phyloP scores from a whole-genome alignment of 371 early-diverging fungal species.

The Conidiobolus coronatus region DNA sequence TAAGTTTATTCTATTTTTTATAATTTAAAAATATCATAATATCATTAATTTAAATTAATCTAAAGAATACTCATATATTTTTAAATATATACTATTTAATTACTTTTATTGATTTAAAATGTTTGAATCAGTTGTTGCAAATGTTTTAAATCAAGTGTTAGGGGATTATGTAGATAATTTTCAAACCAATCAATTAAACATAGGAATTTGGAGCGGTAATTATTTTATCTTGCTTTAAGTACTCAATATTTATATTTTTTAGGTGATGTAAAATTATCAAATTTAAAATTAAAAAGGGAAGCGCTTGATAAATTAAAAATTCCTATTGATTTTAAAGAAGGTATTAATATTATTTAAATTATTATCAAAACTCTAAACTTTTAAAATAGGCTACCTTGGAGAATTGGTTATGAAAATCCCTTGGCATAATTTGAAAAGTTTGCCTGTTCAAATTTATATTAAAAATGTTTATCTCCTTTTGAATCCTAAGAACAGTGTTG shows the following conservation, averaged over 20 bases:
- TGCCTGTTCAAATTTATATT: conserved; percentile 70
- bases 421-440: conserved; percentile 87
- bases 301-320: conserved; percentile 83
- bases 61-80: too few species aligned
- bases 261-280: conserved; percentile 89
- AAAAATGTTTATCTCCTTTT: conserved; percentile 77
- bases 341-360: conserved; percentile 14
- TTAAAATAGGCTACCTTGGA: conserved; percentile 60
- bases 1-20: too few species aligned
- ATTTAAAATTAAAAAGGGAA: conserved; percentile 67
- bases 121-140: conserved; percentile 79
- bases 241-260: neutral
- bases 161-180: conserved; percentile 92
- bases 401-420: conserved; percentile 81
- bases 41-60: too few species aligned
- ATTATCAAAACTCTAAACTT: neutral
- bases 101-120: conserved; percentile 15
- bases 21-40: too few species aligned
- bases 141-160: conserved; percentile 70
- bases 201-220: conserved; percentile 91
- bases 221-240: neutral
- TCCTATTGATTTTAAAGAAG: conserved; percentile 82
- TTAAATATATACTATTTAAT: too few species aligned
- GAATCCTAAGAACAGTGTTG: conserved; percentile 50
- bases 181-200: conserved; percentile 81